Base-by-base conservation (phyloP, 2,329 filamentous ascomycete genomes). In the Aspergillus ustus region DNA sequence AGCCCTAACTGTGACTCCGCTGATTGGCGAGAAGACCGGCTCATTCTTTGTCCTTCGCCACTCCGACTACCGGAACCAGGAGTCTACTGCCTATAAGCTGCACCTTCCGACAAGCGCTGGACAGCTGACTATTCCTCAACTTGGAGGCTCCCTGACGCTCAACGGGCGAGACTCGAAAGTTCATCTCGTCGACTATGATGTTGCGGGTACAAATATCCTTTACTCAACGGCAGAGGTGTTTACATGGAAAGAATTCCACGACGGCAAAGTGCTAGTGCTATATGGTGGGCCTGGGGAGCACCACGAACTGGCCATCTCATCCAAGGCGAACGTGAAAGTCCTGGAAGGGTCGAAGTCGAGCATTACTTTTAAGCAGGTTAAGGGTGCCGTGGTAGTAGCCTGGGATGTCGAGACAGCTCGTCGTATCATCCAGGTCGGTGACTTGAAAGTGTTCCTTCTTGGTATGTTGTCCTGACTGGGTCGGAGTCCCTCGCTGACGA, bases 21-120 rank as follows among this genome's bases (percentile, higher is more conserved):
- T 92, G 0, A 77, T 84, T 1, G 84, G 82, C 19, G 81, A 86
- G 54, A 75, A 74, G 45, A 84, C 85, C 0, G 81, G 78, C 0
- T 80, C 82, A 2, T 84, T 81, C 29, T 93, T 87, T 72, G 81
- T 93, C 2, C 78, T 88, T 4, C 82, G 90, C 43, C 91, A 94
- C 69, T 75, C 84, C 0, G 84, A 87, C 59, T 92, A 90, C 70
- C 83, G 85, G n/a, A 84, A 82, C 17, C 77, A 82, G 0, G 80
- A 76, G 0, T 82, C 85, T 0, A 85, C 85, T 0, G 77, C 80
- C 0, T 94, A 93, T 72, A 87, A 81, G 17, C 78, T 93, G 37
- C 88, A 77, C 1, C 74, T 94, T 0, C 69, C 74, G 7, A 80
- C 78, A 9, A 79, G 77, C 63, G 68, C 70, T 44, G 79, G 79